Evolutionary conservation across 805 yeast genomes (phyloP), one percentile per base, ranked within the genome.

Genomic region (Brettanomyces naardenensis): DNA sequence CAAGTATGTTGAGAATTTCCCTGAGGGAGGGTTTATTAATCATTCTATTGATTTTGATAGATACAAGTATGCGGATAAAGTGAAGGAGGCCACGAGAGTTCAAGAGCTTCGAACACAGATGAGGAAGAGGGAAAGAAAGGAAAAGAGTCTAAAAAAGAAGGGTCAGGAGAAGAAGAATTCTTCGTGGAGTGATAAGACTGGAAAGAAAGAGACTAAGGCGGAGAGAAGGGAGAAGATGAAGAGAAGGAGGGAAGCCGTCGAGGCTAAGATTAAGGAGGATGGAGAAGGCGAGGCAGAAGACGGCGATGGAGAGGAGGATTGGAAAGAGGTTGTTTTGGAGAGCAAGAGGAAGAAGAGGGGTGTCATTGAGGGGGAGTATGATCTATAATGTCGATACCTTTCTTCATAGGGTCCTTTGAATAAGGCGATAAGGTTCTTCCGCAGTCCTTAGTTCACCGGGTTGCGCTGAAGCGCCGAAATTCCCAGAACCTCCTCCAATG

Each of bases 271-370:
- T 14, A 66, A 69, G 7, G 65, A 58, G 4, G 70, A 66, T 13
- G 51, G 43, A 11, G 60, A 54, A n/a, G 54, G 53, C 4, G 14
- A 17, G 5, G 28, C 19, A 10, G 36, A 33, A 10, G 36, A 33
- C n/a, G n/a, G n/a, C 5, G 20, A 11, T 14, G 60, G 61, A 2
- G 73, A 68, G 37, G 71, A 65, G 30, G 97, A 92, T 60, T 92
- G 97, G 98, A 92, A 92, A 60, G 89, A 82, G 22, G 51, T 80
- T 19, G 81, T 90, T 1, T 63, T 75, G 44, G 71, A 72, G 34
- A 77, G 69, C 43, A 89, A 86, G 54, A 76, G 69, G 58, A 66
- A 66, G 45, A 80, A 77, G 56, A 59, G 57, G 9, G n/a, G n/a
- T n/a, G n/a, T n/a, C n/a, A n/a, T n/a, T n/a, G n/a, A n/a, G n/a